Evolutionary conservation across 1,284 basidiomycete species (phyloP).

Genomic region (Ceratobasidium sp.): DNA sequence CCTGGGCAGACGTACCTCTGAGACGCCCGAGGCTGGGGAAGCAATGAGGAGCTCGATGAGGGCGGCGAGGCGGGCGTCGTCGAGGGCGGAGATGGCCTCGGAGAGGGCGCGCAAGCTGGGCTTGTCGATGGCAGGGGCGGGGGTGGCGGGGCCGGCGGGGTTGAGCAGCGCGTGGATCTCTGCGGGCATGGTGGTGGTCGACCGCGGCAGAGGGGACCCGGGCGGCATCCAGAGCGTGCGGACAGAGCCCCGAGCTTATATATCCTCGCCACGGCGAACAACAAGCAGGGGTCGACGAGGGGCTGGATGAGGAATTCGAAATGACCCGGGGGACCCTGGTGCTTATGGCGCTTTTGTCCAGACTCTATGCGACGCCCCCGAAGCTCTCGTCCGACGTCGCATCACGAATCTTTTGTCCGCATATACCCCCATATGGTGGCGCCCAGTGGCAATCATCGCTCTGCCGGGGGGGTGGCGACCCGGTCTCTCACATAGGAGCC

Average conservation of each 20-base stretch:
- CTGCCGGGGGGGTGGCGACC: background rate
- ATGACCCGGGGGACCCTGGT: background rate
- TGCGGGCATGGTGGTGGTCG: constrained; percentile 7
- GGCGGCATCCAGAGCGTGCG: background rate
- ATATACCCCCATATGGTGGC: too few relatives aligned
- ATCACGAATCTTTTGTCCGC: background rate
- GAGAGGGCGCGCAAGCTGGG: constrained; percentile 20
- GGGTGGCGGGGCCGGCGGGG: constrained; percentile 31
- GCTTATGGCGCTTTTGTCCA: constrained; percentile 9
- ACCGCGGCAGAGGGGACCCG: too few relatives aligned
- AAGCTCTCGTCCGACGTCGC: background rate
- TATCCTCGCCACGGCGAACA: background rate
- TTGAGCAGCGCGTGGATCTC: constrained; percentile 23
- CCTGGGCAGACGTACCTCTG: constrained; percentile 4
- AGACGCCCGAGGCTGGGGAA: constrained; percentile 7
- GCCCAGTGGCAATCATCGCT: background rate
- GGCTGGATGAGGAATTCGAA: background rate
- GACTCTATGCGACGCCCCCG: background rate
- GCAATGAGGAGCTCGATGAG: constrained; percentile 18
- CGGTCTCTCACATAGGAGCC: too few relatives aligned
- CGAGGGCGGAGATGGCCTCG: constrained; percentile 3
- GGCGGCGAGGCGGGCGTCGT: constrained; percentile 6
- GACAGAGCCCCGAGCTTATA: background rate
- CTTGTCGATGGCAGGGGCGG: constrained; percentile 30
- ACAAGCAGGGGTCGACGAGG: background rate